These are phyloP conservation scores for Metarhizium brunneum DNA, from an alignment of 2,329 filamentous ascomycete species.

Conservation along the genomic window DNA sequence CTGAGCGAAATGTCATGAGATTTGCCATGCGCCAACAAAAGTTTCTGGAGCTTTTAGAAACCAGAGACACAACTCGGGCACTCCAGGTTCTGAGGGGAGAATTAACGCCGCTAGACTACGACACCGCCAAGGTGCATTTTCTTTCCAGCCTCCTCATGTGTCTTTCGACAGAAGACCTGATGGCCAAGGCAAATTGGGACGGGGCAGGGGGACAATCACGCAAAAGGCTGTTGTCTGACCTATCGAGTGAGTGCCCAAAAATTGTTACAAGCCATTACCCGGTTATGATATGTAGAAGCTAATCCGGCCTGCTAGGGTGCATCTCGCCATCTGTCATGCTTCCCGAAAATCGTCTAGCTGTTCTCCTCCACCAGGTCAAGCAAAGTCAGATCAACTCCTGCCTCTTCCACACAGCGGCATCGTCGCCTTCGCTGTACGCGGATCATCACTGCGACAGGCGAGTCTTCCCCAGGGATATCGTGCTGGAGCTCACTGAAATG, in stretches of 20 bases:
- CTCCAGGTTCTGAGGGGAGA: conserved; percentile 79
- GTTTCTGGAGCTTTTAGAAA: conserved; percentile 82
- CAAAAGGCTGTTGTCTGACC: conserved; percentile 62
- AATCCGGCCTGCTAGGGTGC: conserved; percentile 46
- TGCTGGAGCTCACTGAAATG: conserved; percentile 63
- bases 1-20: conserved; percentile 70
- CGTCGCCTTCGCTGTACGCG: conserved; percentile 75
- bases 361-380: conserved; percentile 76
- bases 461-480: conserved; percentile 67
- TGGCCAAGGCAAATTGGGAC: conserved; percentile 73
- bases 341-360: conserved; percentile 78
- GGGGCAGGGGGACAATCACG: conserved; percentile 69
- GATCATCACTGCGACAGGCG: conserved; percentile 77
- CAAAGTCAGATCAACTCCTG: conserved; percentile 74
- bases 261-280: not conserved
- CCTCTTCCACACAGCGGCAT: conserved; percentile 75
- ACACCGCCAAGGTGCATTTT: conserved; percentile 67
- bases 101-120: conserved; percentile 75
- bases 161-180: conserved; percentile 65
- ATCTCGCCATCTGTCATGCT: conserved; percentile 97
- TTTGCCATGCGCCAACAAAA: conserved; percentile 91
- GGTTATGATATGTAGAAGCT: conserved; percentile 6
- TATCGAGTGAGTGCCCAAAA: conserved; percentile 58
- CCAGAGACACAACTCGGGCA: conserved; percentile 61
- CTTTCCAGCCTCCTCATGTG: conserved; percentile 91